Evolutionary conservation across 2,329 filamentous ascomycete species (phyloP).

Genomic region (Lachnellula hyalina): DNA sequence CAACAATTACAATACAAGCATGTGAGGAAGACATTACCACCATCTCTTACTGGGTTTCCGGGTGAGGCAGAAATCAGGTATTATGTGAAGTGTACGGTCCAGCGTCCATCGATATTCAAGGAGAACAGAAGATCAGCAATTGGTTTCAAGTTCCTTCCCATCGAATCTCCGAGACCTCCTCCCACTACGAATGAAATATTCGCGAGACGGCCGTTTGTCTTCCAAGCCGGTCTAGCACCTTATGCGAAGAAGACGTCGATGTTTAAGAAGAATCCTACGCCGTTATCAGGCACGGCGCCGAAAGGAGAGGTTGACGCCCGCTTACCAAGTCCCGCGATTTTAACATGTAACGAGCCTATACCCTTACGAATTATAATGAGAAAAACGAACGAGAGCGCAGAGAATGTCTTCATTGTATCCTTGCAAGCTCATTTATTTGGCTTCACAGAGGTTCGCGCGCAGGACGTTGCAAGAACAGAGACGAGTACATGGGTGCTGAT

Average conservation of each 20-base stretch:
- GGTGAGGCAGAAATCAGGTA: constrained; percentile 87
- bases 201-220: constrained; percentile 65
- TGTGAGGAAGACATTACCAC: constrained; percentile 80
- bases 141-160: constrained; percentile 83
- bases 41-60: constrained; percentile 81
- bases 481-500: constrained; percentile 69
- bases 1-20: constrained; percentile 62
- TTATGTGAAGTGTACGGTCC: constrained; percentile 92
- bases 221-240: constrained; percentile 37
- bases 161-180: constrained; percentile 75
- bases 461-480: constrained; percentile 68
- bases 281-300: constrained; percentile 46
- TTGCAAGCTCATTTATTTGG: constrained; percentile 79
- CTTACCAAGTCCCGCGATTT: constrained; percentile 77
- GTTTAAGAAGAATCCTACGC: constrained; percentile 25
- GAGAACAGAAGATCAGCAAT: constrained; percentile 72
- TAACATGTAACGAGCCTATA: constrained; percentile 83
- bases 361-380: constrained; percentile 76
- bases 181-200: constrained; percentile 72
- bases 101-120: constrained; percentile 81
- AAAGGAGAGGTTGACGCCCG: constrained; percentile 73
- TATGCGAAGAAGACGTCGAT: constrained; percentile 29
- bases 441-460: constrained; percentile 72
- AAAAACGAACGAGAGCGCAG: constrained; percentile 64
- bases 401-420: constrained; percentile 69